Base-by-base conservation (phyloP, 2,329 filamentous ascomycete species). In the Bipolaris victoriae region DNA sequence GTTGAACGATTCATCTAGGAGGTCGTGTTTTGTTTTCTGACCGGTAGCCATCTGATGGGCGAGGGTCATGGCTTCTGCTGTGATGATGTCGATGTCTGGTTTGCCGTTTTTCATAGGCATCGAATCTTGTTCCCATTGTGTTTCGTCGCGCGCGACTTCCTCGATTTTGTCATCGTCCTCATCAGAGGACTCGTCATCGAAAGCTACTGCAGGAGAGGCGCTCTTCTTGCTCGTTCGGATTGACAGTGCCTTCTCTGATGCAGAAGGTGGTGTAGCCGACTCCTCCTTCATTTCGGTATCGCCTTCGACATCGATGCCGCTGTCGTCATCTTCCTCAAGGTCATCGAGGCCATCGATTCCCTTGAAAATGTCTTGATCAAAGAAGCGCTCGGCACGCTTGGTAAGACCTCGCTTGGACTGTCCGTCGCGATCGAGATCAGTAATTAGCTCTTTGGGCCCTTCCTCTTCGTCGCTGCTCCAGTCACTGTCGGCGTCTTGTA, bases 41-140 rank as follows among this genome's bases (percentile, higher is more conserved):
- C 94, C 94, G 0, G 90, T 92, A 3, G 93, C 95, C 57, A 99
- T 88, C 72, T 92, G 86, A 64, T 98, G 95, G 0, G 95, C 96
- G 15, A 99, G 84, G 0, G 94, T 96, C 95, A 99, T 99, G 63
- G 96, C 95, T 81, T 99, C 95, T 5, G 92, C 95, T n/a, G 95
- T 99, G 72, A 98, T 96, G 70, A 99, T 98, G 75, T 98, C 92
- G 78, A 99, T 96, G 73, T 97, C 93, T 84, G 77, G 74, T 52
- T 83, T 85, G 55, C 88, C 88, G 67, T 90, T 85, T 53, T 86
- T 82, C 61, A 81, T 83, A 50, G 84, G 83, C 59, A 85, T 86
- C 50, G 88, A 84, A 59, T 87, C 82, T 45, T 86, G 82, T 65
- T 91, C 88, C 89, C 89, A 92, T 57, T 85, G 81, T 5, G 81